Evolutionary conservation across 1,284 basidiomycete genomes (phyloP), one percentile per base, ranked within the genome.

Genomic region (Cerioporus squamosus): DNA sequence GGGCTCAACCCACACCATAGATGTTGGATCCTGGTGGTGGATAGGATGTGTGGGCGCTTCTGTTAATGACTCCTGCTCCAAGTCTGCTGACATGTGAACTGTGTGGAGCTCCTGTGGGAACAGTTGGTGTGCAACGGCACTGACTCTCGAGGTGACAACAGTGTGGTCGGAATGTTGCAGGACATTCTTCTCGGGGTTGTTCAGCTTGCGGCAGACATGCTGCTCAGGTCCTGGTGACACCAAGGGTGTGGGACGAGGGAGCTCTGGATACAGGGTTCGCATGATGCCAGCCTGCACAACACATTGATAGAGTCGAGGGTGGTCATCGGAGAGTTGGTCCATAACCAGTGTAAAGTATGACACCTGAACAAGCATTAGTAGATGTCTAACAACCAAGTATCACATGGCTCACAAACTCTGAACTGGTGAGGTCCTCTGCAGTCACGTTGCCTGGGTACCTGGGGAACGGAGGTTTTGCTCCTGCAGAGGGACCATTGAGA

Each of bases 71-170:
- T 15, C 20, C 20, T 44, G 51, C 14, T 39, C 49, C 15, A 12
- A 40, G 43, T 45, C 49, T 6, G 39, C 49, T 44, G 55, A 24
- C 44, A 59, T 22, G 6, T 49, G 29, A 5, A 59, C 52, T 2
- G 62, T 38, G 14, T 29, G 47, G 39, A 84, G 68, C 5, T 74
- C 69, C 45, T 78, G 74, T 18, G 77, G 72, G 59, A 86, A 87
- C 5, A 86, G 72, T n/a, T 75, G 63, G 29, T 78, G 66, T 2
- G 81, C 75, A 52, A 88, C 76, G 0, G 69, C 68, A 15, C 73
- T 74, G 14, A 88, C 80, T 33, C 74, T 68, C 0, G 82, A 75
- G 1, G 84, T 86, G 15, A 86, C 78, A 29, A 82, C 76, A 14
- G 84, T 80, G 31, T 66, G 62, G 57, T 73, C 77, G 24, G 72